Base-by-base conservation (phyloP, 768 basidiomycete genomes). In the Podaxis rugospora region DNA sequence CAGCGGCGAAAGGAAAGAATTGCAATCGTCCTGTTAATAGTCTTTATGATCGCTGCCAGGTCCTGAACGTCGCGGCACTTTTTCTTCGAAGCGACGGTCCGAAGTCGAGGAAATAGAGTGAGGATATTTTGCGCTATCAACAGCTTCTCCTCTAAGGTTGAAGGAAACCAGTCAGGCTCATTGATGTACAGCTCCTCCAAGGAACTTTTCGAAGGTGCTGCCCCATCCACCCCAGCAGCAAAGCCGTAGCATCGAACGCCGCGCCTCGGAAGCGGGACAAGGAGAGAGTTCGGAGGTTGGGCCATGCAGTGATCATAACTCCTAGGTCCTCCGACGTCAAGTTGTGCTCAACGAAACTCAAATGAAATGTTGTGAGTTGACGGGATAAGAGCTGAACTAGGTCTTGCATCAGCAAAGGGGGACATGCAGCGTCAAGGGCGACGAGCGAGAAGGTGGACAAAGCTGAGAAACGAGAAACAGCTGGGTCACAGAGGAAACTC, bases 401-500 rank as follows among this genome's bases (percentile, higher is more conserved):
- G 16, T 40, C 39, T 16, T 16, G 39, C 16, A 40, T 16, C 2
- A 11, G 39, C 39, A 40, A 40, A 16, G 11, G 11, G 39, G 1
- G 39, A 16, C 39, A 11, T 16, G 3, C 39, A 25, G 5, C 3
- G 72, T 78, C 65, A 80, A 79, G 80, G 61, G 5, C 27, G 27
- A 27, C 27, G 27, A 27, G 27, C 27, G 27, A 27, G 27, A 27
- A 27, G 27, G 0, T 27, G 5, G 27, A 27, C 27, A 27, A 4
- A 27, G 27, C 27, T 27, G 27, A 27, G 27, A 27, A 27, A 4
- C 4, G 27, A 27, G 27, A 27, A 27, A 5, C 27, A 27, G 27
- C 27, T 27, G 27, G 27, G 27, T 27, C 27, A 27, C 27, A 6
- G 27, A 27, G 27, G 27, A 27, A 27, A 27, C 27, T 6, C 27